These are phyloP conservation scores for Colletotrichum sansevieriae DNA, from an alignment of 2,329 filamentous ascomycete genomes.

Conservation along the genomic window DNA sequence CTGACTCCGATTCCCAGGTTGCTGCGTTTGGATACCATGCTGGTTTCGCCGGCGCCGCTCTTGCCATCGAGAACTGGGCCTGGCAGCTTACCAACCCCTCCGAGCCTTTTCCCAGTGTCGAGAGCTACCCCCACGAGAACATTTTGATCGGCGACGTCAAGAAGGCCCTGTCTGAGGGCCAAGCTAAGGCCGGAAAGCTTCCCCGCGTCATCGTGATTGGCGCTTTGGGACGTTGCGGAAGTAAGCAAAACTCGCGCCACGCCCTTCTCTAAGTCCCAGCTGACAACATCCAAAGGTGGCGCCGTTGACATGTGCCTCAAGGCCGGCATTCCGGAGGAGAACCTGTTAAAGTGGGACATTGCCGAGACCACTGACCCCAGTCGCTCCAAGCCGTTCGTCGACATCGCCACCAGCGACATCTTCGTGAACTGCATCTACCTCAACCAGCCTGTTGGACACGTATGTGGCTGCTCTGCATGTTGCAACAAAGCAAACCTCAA, in stretches of 20 bases:
- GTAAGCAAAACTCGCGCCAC: conserved; percentile 43
- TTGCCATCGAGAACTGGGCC: conserved; percentile 85
- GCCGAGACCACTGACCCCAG: conserved; percentile 72
- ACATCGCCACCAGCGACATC: conserved; percentile 81
- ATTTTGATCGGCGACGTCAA: conserved; percentile 81
- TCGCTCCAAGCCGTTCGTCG: conserved; percentile 78
- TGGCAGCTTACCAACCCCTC: conserved; percentile 82
- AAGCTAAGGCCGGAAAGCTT: conserved; percentile 74
- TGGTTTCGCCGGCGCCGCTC: conserved; percentile 80
- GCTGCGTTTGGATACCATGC: conserved; percentile 80
- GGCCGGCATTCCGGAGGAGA: conserved; percentile 77
- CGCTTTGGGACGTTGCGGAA: conserved; percentile 84
- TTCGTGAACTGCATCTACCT: conserved; percentile 95
- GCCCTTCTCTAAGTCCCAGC: too few relatives aligned
- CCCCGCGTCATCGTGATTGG: conserved; percentile 89
- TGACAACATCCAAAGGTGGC: conserved; percentile 56
- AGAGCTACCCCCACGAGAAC: conserved; percentile 79
- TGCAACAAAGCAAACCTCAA: too few relatives aligned
- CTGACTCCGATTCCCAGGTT: conserved; percentile 49
- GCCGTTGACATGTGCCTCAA: conserved; percentile 84
- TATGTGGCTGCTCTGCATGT: not conserved
- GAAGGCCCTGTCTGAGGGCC: conserved; percentile 75
- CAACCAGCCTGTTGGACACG: conserved; percentile 55
- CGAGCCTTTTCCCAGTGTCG: conserved; percentile 74
- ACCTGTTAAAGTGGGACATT: conserved; percentile 75